Conservation (phyloP, 1,139 yeast species). For the Wickerhamomyces sp. region DNA sequence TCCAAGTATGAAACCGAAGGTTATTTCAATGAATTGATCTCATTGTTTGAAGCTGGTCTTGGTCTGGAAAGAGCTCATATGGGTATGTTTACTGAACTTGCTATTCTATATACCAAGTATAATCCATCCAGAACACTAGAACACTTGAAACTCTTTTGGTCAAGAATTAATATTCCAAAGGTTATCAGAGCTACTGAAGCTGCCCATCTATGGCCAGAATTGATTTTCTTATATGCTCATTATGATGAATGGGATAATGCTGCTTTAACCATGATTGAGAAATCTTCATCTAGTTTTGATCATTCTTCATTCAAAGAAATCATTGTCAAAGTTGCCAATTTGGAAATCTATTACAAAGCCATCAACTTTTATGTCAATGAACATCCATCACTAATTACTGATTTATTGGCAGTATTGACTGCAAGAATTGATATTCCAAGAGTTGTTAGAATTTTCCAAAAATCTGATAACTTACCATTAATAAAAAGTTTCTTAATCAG, state of each 20-base stretch:
- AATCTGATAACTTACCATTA: slow-evolving; percentile 92
- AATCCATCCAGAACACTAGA: slow-evolving; percentile 91
- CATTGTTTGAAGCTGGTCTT: slow-evolving; percentile 91
- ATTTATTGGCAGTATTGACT: slow-evolving; percentile 77
- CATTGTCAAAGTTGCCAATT: slow-evolving; percentile 88
- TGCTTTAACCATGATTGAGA: slow-evolving; percentile 95
- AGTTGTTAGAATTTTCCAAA: slow-evolving; percentile 91
- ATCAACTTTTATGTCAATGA: slow-evolving; percentile 89
- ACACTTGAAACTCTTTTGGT: slow-evolving; percentile 96
- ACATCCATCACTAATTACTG: slow-evolving; percentile 88
- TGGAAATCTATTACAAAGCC: slow-evolving; percentile 96
- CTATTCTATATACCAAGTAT: slow-evolving; percentile 85
- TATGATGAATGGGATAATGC: slow-evolving; percentile 99
- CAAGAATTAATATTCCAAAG: slow-evolving; percentile 96
- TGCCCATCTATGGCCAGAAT: slow-evolving; percentile 95
- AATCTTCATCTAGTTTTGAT: slow-evolving; percentile 88
- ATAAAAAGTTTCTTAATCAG: slow-evolving; percentile 92
- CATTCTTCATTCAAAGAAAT: slow-evolving; percentile 93
- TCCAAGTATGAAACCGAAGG: slow-evolving; percentile 85
- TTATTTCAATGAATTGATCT: slow-evolving; percentile 83
- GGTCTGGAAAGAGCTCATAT: slow-evolving; percentile 98
- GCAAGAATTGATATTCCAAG: slow-evolving; percentile 93
- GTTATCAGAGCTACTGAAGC: slow-evolving; percentile 90
- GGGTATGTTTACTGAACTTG: slow-evolving; percentile 99
- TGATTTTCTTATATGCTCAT: slow-evolving; percentile 93